Percentiles rank a stretch among this genome's conserved stretches.
These are phyloP conservation scores for Cyberlindnera galapagoensis DNA, from an alignment of 805 yeast genomes.

Conservation along the genomic window DNA sequence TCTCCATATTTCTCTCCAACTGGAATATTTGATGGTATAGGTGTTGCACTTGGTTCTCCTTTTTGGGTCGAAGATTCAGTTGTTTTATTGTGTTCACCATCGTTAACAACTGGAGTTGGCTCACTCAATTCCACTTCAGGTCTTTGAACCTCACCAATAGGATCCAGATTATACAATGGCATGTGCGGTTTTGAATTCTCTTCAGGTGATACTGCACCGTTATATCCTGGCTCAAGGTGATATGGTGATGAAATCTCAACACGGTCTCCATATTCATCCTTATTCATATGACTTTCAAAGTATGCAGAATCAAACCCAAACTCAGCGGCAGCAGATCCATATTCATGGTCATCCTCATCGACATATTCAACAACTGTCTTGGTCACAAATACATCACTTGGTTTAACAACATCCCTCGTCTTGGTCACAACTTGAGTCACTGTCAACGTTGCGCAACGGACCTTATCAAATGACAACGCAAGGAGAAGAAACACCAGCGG, in stretches of 20 bases:
- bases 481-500: background rate
- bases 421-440: background rate
- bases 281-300: background rate
- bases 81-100: no score
- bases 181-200: conserved; percentile 2
- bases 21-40: background rate
- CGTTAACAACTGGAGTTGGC: no score
- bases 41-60: no score
- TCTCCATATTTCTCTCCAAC: background rate
- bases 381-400: background rate
- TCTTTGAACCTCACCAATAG: no score
- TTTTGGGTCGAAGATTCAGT: no score
- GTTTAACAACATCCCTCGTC: background rate
- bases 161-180: no score
- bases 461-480: background rate
- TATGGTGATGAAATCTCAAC: conserved; percentile 3
- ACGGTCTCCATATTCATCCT: background rate
- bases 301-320: conserved; percentile 1
- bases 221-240: conserved; percentile 5
- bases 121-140: no score
- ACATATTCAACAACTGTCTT: background rate
- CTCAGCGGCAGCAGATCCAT: background rate
- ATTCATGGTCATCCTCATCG: background rate
- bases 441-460: background rate
- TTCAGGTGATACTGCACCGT: conserved; percentile 1